phyloP scores from a whole-genome alignment of 139 green algal species.

The Chlamydomonas sp. region DNA sequence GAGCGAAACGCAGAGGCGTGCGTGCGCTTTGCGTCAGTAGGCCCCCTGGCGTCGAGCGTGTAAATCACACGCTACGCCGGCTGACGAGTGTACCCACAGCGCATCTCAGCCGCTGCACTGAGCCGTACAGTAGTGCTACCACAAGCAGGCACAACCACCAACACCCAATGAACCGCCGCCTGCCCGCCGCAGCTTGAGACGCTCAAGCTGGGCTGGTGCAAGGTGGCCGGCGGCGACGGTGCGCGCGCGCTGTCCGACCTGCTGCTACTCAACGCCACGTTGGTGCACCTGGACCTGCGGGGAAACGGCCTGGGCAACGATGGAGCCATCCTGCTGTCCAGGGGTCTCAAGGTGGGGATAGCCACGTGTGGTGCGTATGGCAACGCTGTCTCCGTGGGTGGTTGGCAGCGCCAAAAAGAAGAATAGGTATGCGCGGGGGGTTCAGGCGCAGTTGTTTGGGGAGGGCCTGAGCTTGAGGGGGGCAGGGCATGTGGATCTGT shows the following conservation, averaged over 20 bases:
- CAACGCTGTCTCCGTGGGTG: not conserved
- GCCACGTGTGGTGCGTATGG: not conserved
- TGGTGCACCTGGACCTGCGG: constrained; percentile 85
- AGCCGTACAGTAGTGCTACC: too few species aligned
- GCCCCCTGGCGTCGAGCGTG: too few species aligned
- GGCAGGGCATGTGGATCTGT: too few species aligned
- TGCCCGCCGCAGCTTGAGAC: constrained; percentile 65
- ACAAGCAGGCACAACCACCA: not conserved
- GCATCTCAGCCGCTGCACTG: too few species aligned
- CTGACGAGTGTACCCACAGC: too few species aligned
- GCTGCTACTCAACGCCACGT: constrained; percentile 90
- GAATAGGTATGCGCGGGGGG: too few species aligned
- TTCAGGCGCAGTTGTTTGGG: too few species aligned
- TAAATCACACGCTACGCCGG: too few species aligned
- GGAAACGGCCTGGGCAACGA: constrained; percentile 93
- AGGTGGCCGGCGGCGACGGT: constrained; percentile 84
- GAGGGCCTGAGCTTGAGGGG: too few species aligned
- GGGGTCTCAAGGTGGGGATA: constrained; percentile 43
- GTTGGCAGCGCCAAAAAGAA: too few species aligned
- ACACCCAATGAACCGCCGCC: not conserved
- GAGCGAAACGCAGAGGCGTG: too few species aligned
- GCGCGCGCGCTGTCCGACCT: constrained; percentile 86
- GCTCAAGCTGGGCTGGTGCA: constrained; percentile 97
- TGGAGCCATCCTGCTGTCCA: constrained; percentile 72
- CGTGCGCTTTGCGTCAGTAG: too few species aligned